Conservation (phyloP, 805 yeast genomes). For the Nakazawaea siamensis region DNA sequence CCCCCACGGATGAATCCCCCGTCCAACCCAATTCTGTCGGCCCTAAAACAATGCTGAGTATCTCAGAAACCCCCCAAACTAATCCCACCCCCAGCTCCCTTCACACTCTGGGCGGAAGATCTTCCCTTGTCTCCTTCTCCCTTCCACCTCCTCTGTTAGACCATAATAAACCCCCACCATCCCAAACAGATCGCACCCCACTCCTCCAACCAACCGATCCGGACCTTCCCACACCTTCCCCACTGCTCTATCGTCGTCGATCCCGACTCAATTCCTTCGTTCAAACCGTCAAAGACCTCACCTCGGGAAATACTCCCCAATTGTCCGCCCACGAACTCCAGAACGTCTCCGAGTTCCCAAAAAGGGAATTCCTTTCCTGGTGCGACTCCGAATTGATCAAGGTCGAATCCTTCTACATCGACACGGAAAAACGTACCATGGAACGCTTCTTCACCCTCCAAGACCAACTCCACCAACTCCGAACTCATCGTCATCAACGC, state of each 20-base stretch:
- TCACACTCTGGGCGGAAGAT: too few species aligned
- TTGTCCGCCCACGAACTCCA: slow-evolving; percentile 7
- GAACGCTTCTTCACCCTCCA: slow-evolving; percentile 54
- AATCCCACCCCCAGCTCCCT: too few species aligned
- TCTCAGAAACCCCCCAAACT: too few species aligned
- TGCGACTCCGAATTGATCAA: slow-evolving; percentile 51
- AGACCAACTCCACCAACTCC: slow-evolving; percentile 58
- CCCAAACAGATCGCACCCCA: too few species aligned
- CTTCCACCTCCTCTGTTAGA: too few species aligned
- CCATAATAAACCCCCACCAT: too few species aligned
- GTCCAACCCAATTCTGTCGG: background rate
- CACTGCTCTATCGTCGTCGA: too few species aligned
- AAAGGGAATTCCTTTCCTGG: slow-evolving; percentile 54
- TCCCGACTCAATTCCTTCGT: slow-evolving; percentile 18
- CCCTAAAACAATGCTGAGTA: too few species aligned
- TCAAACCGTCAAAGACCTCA: slow-evolving; percentile 9
- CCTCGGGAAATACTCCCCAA: too few species aligned
- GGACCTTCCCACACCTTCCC: too few species aligned
- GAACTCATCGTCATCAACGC: slow-evolving; percentile 32
- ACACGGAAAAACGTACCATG: slow-evolving; percentile 51
- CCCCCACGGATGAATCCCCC: background rate
- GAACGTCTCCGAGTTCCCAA: slow-evolving; percentile 26
- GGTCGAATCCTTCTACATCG: slow-evolving; percentile 53
- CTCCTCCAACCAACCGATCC: too few species aligned
- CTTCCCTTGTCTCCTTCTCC: too few species aligned